A percentile compares a stretch with the other conserved stretches of the same genome.
Evolutionary conservation across 1,284 basidiomycete genomes (phyloP).

Genomic region (Rhizoctonia solani): DNA sequence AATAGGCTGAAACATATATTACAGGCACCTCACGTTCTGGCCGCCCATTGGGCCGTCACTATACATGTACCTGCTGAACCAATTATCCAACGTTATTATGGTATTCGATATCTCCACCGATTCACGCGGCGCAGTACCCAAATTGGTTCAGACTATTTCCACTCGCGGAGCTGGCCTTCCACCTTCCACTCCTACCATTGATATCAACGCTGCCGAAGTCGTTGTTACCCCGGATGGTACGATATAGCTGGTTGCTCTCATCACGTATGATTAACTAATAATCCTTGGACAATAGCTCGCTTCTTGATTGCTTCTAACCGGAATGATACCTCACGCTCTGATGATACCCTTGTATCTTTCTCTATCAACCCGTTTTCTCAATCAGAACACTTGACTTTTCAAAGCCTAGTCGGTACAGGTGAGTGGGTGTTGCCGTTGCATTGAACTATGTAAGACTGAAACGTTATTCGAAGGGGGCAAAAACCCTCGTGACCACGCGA

Average conservation of each 20-base stretch:
- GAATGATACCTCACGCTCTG: slow-evolving; percentile 1
- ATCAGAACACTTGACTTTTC: neutral
- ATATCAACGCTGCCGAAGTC: slow-evolving; percentile 6
- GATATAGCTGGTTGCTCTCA: neutral
- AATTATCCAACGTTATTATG: slow-evolving; percentile 18
- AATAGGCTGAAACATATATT: neutral
- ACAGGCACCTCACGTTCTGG: slow-evolving; percentile 16
- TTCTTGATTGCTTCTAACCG: slow-evolving; percentile 21
- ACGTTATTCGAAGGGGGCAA: slow-evolving; percentile 27
- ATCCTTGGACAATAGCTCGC: neutral
- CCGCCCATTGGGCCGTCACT: slow-evolving; percentile 4
- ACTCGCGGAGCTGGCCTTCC: slow-evolving; percentile 3
- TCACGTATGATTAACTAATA: neutral
- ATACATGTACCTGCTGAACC: slow-evolving; percentile 12
- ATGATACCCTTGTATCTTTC: slow-evolving; percentile 14
- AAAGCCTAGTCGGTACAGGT: slow-evolving; percentile 8
- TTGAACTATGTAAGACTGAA: neutral
- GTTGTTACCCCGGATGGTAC: slow-evolving; percentile 8
- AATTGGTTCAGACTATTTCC: slow-evolving; percentile 4
- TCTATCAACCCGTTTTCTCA: slow-evolving; percentile 1
- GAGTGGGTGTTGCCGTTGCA: neutral
- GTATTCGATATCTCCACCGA: slow-evolving; percentile 13
- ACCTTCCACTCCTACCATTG: neutral
- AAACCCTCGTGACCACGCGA: slow-evolving; percentile 23
- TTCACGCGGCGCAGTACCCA: neutral